A percentile compares a stretch with the other conserved stretches of the same genome.
These are phyloP conservation scores for Stevia rebaudiana DNA, from an alignment of 140 eudicot species.

Conservation along the genomic window DNA sequence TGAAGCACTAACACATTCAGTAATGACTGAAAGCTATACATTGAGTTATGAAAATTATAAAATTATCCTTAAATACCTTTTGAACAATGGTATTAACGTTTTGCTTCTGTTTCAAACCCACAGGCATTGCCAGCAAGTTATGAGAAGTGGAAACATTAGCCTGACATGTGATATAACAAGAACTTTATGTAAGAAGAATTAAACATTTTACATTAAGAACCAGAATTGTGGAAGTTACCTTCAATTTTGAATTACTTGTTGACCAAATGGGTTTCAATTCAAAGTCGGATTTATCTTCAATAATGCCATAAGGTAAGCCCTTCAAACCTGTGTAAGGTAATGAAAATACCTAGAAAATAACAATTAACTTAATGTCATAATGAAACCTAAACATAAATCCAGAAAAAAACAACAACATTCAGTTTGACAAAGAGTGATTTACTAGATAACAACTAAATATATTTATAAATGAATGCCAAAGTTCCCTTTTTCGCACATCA, in stretches of 20 bases:
- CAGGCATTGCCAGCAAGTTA: conserved; percentile 95
- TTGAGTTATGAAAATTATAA: neutral
- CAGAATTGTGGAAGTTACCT: conserved; percentile 41
- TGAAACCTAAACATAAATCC: neutral
- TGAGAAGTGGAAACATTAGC: conserved; percentile 33
- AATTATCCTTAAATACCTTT: conserved; percentile 49
- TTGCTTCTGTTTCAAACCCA: conserved; percentile 72
- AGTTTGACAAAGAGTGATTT: neutral
- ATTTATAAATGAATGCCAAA: neutral
- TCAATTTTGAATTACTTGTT: conserved; percentile 43
- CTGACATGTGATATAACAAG: conserved; percentile 23
- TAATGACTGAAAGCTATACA: conserved; percentile 2
- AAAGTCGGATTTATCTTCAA: conserved; percentile 71
- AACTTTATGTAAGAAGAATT: neutral
- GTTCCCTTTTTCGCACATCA: neutral
- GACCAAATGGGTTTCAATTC: conserved; percentile 84
- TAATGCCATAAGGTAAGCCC: conserved; percentile 79
- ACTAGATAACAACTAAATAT: neutral
- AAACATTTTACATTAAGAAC: conserved; percentile 7
- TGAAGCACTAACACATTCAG: conserved; percentile 35
- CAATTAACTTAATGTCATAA: conserved; percentile 13
- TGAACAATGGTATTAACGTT: conserved; percentile 72
- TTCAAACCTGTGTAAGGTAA: conserved; percentile 39
- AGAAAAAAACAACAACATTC: neutral
- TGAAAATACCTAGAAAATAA: conserved; percentile 40